Base-by-base conservation (phyloP, 1,284 basidiomycete species). In the Ceratobasidium sp. region DNA sequence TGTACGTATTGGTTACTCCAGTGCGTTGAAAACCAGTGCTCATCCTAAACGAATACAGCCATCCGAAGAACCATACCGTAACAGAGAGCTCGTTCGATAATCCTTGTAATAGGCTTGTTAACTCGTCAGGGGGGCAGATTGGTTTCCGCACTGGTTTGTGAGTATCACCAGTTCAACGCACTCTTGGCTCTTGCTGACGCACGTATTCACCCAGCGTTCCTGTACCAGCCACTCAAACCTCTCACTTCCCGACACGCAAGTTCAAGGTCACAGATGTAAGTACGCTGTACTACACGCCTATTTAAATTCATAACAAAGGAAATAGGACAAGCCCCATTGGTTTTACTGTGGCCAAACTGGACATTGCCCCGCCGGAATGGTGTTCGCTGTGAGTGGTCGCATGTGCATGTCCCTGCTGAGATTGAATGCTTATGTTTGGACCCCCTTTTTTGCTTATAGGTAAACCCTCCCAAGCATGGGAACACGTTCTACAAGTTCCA, bases 341-440 rank as follows among this genome's bases (percentile, higher is more conserved):
- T 59, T 72, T 36, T 57, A 72, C 59, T 72, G 71, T 23, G 46
- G 55, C 18, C 71, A 72, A 41, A 58, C 50, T 43, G 64, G 64
- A 6, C 64, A 67, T 28, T 67, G 64, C 18, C 34, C 64, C 32
- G 28, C 30, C 18, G 72, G 72, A 10, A 73, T 73, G 72, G 64
- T 73, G 16, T 73, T 73, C 21, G 72, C 72, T 48, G 64, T 69
- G 34, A 73, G 65, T 65, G 12, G 32, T n/a, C 14, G 5, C 36
- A 14, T 6, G 36, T 39, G 36, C 36, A 39, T 5, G 34, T 39
- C 14, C 6, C 36, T 6, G 36, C 36, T 39, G 36, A 39, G 6
- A 39, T 39, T 50, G n/a, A n/a, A n/a, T n/a, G n/a, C n/a, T n/a
- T n/a, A n/a, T n/a, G n/a, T n/a, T n/a, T n/a, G n/a, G n/a, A n/a